Evolutionary conservation across 2,329 filamentous ascomycete genomes (phyloP), one percentile per base, ranked within the genome.

Genomic region (Diaporthe ilicicola): DNA sequence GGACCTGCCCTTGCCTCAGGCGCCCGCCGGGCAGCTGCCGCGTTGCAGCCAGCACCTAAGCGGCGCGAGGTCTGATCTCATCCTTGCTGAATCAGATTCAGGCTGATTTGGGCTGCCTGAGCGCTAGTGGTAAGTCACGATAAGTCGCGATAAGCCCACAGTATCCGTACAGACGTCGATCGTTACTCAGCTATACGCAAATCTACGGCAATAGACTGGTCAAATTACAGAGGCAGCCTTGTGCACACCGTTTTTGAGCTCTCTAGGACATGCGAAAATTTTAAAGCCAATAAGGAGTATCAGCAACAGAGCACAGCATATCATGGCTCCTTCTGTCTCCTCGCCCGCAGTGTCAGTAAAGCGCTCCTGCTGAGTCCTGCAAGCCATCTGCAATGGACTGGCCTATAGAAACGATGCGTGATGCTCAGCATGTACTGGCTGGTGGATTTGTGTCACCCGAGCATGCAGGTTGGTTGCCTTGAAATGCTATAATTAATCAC

Each of bases 61-160:
- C 29, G 8, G 22, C 44, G 13, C 29, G 59, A 64, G 44, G 50
- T 64, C 59, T 64, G 59, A 50, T 69, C 67, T 61, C 37, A 69
- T 51, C 27, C 39, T 42, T 34, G 67, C 67, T 64, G 67, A 64
- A 44, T 69, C 67, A 64, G 67, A 56, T 68, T 34, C 53, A 48
- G 44, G 59, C 59, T 29, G 44, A 44, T 64, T 53, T 39, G 37
- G 56, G 37, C 50, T 19, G 68, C 68, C 46, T 15, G 44, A 24
- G 61, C 69, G 53, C 69, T 70, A 67, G 15, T 39, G 61, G 44
- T 37, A 67, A 44, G 68, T 64, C 61, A 50, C 37, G 67, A 69
- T 69, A 69, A 61, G 67, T 61, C 17, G 22, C 39, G 51, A 67
- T 67, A 67, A 67, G 65, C 51, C 4, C n/a, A n/a, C n/a, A 29